Percentiles rank a stretch among this genome's conserved stretches.
Evolutionary conservation across 2,329 filamentous ascomycete genomes (phyloP).

Genomic region (Rutstroemia sp.): DNA sequence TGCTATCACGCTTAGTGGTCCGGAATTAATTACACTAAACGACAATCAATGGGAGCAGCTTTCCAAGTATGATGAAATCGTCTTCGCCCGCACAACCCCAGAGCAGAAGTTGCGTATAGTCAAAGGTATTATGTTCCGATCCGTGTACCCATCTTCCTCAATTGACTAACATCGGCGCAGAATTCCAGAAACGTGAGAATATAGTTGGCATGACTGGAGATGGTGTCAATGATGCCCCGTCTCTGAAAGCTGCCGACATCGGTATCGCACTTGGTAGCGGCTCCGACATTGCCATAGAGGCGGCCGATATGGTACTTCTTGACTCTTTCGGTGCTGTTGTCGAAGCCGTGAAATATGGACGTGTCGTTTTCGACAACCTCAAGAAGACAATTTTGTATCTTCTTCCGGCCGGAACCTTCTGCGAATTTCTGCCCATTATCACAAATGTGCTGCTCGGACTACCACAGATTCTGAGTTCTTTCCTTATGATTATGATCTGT

Average conservation of each 20-base stretch:
- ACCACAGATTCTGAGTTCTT: conserved; percentile 50
- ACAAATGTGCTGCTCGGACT: conserved; percentile 52
- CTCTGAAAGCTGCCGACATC: conserved; percentile 57
- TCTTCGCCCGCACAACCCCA: conserved; percentile 67
- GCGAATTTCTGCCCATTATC: conserved; percentile 51
- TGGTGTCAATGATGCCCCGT: conserved; percentile 43
- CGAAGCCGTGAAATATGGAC: conserved; percentile 63
- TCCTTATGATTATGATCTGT: conserved; percentile 40
- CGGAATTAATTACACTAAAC: conserved; percentile 56
- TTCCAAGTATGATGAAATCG: conserved; percentile 58
- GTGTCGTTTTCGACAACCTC: conserved; percentile 72
- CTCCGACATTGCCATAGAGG: conserved; percentile 54
- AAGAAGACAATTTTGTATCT: conserved; percentile 60
- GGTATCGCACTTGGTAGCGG: conserved; percentile 52
- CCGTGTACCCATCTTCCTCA: not conserved
- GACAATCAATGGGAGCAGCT: conserved; percentile 62
- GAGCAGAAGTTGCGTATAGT: conserved; percentile 75
- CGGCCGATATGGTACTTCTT: conserved; percentile 53
- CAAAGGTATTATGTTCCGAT: conserved; percentile 39
- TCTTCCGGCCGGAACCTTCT: conserved; percentile 51
- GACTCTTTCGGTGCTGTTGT: conserved; percentile 68
- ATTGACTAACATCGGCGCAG: not conserved
- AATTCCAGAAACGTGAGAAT: conserved; percentile 42
- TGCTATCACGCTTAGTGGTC: conserved; percentile 55
- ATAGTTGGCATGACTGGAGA: conserved; percentile 46